Evolutionary conservation across 352 stramenopile genomes (phyloP).

Genomic region (Phytophthora idaei): DNA sequence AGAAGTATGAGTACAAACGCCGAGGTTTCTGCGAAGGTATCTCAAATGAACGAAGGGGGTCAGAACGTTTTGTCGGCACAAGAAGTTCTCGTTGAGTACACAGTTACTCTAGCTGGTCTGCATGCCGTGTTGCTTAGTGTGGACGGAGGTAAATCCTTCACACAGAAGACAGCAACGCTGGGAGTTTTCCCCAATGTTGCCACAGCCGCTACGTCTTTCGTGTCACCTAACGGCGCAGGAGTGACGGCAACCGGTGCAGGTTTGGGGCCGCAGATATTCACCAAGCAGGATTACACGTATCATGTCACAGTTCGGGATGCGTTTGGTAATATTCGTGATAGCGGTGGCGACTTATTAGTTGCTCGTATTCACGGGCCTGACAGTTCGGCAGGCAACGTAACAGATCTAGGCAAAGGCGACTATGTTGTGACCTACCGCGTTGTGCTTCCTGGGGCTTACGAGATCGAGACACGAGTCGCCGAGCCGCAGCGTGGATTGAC

Average conservation of each 20-base stretch:
- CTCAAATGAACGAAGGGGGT: slow-evolving; percentile 14
- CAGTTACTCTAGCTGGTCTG: slow-evolving; percentile 32
- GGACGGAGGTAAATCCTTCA: slow-evolving; percentile 31
- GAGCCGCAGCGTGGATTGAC: slow-evolving; percentile 32
- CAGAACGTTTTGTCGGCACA: slow-evolving; percentile 12
- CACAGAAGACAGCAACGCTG: slow-evolving; percentile 35
- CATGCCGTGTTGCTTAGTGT: slow-evolving; percentile 47
- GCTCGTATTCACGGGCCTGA: slow-evolving; percentile 42
- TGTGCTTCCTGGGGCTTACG: slow-evolving; percentile 40
- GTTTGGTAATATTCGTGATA: slow-evolving; percentile 48
- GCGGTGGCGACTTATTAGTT: slow-evolving; percentile 44
- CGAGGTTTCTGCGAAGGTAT: slow-evolving; percentile 10
- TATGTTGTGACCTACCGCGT: slow-evolving; percentile 51
- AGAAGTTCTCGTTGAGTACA: slow-evolving; percentile 37
- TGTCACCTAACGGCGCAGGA: slow-evolving; percentile 27
- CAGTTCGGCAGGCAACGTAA: slow-evolving; percentile 32
- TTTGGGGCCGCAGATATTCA: slow-evolving; percentile 37
- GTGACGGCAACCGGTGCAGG: slow-evolving; percentile 18
- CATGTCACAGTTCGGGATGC: slow-evolving; percentile 45
- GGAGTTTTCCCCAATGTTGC: slow-evolving; percentile 40
- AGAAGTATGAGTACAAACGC: slow-evolving; percentile 7
- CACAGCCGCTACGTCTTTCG: slow-evolving; percentile 37
- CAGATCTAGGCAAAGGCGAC: slow-evolving; percentile 43
- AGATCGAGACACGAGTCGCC: slow-evolving; percentile 54
- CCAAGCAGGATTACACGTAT: slow-evolving; percentile 33